phyloP scores from a whole-genome alignment of 495 filamentous ascomycete species.

The Xylaria grammica region DNA sequence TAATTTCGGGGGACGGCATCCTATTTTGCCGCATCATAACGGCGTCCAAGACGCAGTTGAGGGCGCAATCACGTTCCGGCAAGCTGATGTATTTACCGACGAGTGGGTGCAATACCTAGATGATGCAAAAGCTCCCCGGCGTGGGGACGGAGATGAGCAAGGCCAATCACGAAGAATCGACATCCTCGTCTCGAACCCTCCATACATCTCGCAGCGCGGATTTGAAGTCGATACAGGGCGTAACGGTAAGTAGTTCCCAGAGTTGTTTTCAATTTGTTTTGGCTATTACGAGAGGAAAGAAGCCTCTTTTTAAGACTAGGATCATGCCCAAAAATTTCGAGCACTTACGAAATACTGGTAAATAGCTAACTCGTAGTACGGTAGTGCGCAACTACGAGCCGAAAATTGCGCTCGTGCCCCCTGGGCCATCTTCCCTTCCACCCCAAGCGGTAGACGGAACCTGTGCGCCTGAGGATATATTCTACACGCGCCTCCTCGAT shows the following conservation, averaged over 20 bases:
- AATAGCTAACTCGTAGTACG: not conserved
- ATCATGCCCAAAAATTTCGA: too few relatives aligned
- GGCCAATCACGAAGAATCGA: constrained; percentile 50
- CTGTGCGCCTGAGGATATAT: constrained; percentile 56
- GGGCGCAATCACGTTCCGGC: constrained; percentile 51
- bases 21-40: not conserved
- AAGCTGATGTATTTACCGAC: constrained; percentile 60
- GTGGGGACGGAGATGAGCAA: not conserved
- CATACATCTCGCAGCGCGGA: constrained; percentile 74
- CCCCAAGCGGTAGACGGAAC: not conserved
- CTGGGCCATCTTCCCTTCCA: not conserved
- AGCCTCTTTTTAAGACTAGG: too few relatives aligned
- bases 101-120: constrained; percentile 23
- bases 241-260: constrained; percentile 38
- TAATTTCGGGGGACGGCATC: constrained; percentile 43
- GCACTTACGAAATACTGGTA: too few relatives aligned
- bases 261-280: not conserved
- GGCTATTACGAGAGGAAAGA: too few relatives aligned
- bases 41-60: not conserved
- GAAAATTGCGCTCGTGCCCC: constrained; percentile 72
- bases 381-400: constrained; percentile 81
- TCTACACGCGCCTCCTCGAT: constrained; percentile 60
- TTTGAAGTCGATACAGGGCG: constrained; percentile 65
- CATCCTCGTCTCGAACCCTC: constrained; percentile 87
- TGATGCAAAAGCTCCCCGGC: not conserved